These are phyloP conservation scores for Pulveroboletus ravenelii DNA, from an alignment of 768 basidiomycete species.

Conservation along the genomic window DNA sequence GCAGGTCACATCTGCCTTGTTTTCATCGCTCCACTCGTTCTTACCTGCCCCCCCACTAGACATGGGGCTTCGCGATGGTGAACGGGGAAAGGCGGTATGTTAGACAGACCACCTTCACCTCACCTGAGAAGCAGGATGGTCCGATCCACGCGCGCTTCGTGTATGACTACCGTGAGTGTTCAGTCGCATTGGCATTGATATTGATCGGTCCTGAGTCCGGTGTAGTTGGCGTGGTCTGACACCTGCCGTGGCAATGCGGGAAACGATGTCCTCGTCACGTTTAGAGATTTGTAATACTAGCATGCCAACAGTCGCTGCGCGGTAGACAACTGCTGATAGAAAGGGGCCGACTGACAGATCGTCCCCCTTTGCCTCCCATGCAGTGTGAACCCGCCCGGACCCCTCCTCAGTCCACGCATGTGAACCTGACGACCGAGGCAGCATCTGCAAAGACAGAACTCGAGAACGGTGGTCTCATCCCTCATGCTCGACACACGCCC, in stretches of 20 bases:
- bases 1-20: slow-evolving; percentile 41
- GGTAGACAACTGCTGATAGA: slow-evolving; percentile 5
- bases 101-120: slow-evolving; percentile 59
- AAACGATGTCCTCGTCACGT: not conserved
- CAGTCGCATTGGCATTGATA: not conserved
- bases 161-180: slow-evolving; percentile 62
- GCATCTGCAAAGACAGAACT: slow-evolving; percentile 3
- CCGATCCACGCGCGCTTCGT: slow-evolving; percentile 50
- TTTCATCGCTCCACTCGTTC: not conserved
- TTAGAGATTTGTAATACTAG: not conserved
- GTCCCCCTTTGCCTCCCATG: slow-evolving; percentile 8
- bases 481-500: not conserved
- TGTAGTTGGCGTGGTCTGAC: slow-evolving; percentile 18
- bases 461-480: not conserved
- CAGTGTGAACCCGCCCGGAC: not conserved
- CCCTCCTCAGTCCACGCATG: slow-evolving; percentile 12
- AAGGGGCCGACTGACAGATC: not conserved
- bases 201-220: slow-evolving; percentile 10
- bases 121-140: slow-evolving; percentile 48
- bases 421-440: slow-evolving; percentile 1
- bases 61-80: slow-evolving; percentile 63
- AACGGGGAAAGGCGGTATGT: slow-evolving; percentile 57
- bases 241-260: not conserved
- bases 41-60: slow-evolving; percentile 20
- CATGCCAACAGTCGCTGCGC: not conserved